Evolutionary conservation across 2,329 filamentous ascomycete genomes (phyloP), one percentile per base, ranked within the genome.

Genomic region (Lithohypha guttulata): DNA sequence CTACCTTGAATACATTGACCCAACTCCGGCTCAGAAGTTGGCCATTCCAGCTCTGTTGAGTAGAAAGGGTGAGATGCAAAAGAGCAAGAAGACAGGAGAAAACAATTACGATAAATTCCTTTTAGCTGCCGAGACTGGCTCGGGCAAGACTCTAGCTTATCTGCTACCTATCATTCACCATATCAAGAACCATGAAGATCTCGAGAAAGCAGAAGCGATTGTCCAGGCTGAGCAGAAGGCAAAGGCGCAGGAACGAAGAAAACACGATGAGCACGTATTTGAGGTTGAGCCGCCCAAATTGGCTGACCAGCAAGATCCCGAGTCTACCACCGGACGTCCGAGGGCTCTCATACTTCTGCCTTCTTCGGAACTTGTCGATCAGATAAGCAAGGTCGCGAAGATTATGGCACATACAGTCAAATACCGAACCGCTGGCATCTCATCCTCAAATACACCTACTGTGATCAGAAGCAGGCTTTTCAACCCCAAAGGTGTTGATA

Each of bases 141-240:
- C 91, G 1, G 91, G 91, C 44, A 98, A 98, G 67, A 98, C 91
- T 1, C 67, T 98, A 45, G 85, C 91, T 6, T 98, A 98, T 56
- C 66, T 96, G 4, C 62, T 95, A 4, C 93, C 91, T 0, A 72
- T 80, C 11, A 69, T 98, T 37, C 78, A 98, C 60, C 82, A 84
- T 6, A 61, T 98, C 52, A 98, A 98, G 63, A 66, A 75, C 22
- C 77, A 76, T 4, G 84, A 89, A 55, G 66, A 68, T 0, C 59
- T 64, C 9, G 80, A 86, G 47, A 69, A 75, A 40, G 68, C 73
- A 2, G 76, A 77, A 44, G 74, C 78, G 50, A 63, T 65, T 15
- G 56, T 59, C 39, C 33, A 57, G 54, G 49, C 54, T 41, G 26
- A 45, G 45, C 23, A 51, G 56, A 44, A 50, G 50, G 39, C 46